phyloP scores from a whole-genome alignment of 2,329 filamentous ascomycete genomes.

The Pseudogymnoascus sp. region DNA sequence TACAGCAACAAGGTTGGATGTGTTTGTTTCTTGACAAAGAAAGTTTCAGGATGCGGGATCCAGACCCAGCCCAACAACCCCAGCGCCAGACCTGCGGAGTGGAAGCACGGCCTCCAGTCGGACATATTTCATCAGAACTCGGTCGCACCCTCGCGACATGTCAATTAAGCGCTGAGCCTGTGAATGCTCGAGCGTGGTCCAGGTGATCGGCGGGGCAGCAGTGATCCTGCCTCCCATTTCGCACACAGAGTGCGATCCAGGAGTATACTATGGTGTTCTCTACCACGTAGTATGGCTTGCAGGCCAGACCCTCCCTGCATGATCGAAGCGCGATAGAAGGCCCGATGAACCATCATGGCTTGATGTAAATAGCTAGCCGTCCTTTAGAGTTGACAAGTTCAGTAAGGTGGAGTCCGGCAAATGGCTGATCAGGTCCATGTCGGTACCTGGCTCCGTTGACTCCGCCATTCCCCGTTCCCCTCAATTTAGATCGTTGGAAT shows the following conservation, averaged over 20 bases:
- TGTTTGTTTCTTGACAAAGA: slow-evolving; percentile 1
- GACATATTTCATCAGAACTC: background rate
- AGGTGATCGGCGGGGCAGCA: background rate
- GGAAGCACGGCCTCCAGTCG: background rate
- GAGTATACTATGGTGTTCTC: too few species aligned
- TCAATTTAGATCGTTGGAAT: background rate
- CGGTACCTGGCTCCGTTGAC: background rate
- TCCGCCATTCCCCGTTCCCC: background rate
- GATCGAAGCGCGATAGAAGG: slow-evolving; percentile 1
- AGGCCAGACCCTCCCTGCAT: background rate
- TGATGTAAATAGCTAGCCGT: slow-evolving; percentile 3
- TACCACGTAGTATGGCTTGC: background rate
- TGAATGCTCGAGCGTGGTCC: background rate
- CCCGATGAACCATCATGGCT: background rate
- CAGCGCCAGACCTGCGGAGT: background rate
- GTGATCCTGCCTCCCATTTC: background rate
- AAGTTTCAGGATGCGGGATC: background rate
- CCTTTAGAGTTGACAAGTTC: slow-evolving; percentile 8
- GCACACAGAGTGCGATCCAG: background rate
- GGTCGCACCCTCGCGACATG: background rate
- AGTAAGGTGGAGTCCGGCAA: slow-evolving; percentile 4
- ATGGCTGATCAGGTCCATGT: background rate
- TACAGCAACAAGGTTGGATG: background rate
- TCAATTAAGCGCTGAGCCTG: background rate
- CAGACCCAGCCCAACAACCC: background rate